Conservation (phyloP, 1,284 basidiomycete genomes). For the Malassezia dermatis region DNA sequence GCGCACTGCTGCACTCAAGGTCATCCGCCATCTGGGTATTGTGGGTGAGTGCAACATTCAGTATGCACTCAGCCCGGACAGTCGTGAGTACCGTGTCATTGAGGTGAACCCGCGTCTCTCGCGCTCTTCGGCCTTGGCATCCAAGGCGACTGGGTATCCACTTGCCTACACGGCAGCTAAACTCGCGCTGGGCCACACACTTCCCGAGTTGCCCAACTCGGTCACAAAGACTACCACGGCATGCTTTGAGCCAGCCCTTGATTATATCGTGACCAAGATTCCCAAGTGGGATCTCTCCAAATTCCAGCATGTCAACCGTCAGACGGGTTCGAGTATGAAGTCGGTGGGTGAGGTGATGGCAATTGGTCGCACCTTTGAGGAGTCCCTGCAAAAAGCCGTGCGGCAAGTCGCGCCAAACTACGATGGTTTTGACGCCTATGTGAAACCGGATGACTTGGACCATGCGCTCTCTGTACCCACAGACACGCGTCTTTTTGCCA, state of each 20-base stretch:
- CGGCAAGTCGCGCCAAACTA: conserved; percentile 86
- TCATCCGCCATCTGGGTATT: conserved; percentile 92
- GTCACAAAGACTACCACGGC: conserved; percentile 99
- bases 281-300: conserved; percentile 98
- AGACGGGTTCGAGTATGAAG: conserved; percentile 96
- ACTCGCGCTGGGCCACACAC: conserved; percentile 94
- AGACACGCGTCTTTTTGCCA: conserved; percentile 87
- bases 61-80: conserved; percentile 88
- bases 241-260: conserved; percentile 97
- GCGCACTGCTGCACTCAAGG: conserved; percentile 90
- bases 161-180: conserved; percentile 98
- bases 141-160: conserved; percentile 97
- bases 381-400: conserved; percentile 95
- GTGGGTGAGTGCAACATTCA: conserved; percentile 98
- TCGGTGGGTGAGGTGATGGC: conserved; percentile 99
- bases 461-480: conserved; percentile 63
- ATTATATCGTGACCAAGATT: conserved; percentile 99
- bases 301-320: conserved; percentile 88
- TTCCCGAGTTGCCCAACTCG: conserved; percentile 94
- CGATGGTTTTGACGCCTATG: conserved; percentile 59
- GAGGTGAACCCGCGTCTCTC: conserved; percentile 49
- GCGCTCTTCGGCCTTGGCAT: conserved; percentile 67
- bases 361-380: conserved; percentile 96
- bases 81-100: conserved; percentile 92
- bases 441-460: conserved; percentile 72